Evolutionary conservation across 1,284 basidiomycete species (phyloP), one percentile per base, ranked within the genome.

Genomic region (Ustilago trichophora): DNA sequence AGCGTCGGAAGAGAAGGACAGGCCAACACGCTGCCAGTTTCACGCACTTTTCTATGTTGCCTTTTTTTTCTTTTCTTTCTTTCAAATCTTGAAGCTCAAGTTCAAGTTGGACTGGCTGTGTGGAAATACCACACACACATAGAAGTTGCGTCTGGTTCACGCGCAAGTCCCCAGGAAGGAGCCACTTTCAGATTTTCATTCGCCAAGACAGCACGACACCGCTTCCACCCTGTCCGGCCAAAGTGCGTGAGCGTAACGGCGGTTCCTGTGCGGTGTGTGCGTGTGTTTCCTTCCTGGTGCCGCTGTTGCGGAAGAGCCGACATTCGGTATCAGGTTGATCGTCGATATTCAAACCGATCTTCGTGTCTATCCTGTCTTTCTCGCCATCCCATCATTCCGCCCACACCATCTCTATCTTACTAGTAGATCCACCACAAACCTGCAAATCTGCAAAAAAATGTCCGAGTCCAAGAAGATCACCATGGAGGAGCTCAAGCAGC

Each of bases 401-500:
- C n/a, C n/a, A n/a, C n/a, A n/a, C n/a, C n/a, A n/a, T n/a, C n/a
- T n/a, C n/a, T n/a, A n/a, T n/a, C n/a, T n/a, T n/a, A n/a, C 22
- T 19, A 21, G 27, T 18, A 36, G 26, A 32, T 24, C 26, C 38
- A 34, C 38, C 25, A 48, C 41, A 13, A 47, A 26, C 9, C 13
- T 5, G 8, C 38, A n/a, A 29, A 47, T 21, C 27, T 37, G 22
- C 64, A 45, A 33, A 38, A 56, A 47, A 32, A 64, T 56, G 64
- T 54, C 55, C 37, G 52, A 68, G 42, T 36, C 48, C 37, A 75
- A 77, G 66, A 67, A 60, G 55, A 73, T 80, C 65, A 77, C 76
- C 48, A 75, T 77, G 65, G 76, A 73, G 37, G 53, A 80, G 72
- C 65, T 80, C 48, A 60, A 56, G 49, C 21, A 78, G 65, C 79